Evolutionary conservation across 2,329 filamentous ascomycete species (phyloP), one percentile per base, ranked within the genome.

Genomic region (Epichloe bromicola): DNA sequence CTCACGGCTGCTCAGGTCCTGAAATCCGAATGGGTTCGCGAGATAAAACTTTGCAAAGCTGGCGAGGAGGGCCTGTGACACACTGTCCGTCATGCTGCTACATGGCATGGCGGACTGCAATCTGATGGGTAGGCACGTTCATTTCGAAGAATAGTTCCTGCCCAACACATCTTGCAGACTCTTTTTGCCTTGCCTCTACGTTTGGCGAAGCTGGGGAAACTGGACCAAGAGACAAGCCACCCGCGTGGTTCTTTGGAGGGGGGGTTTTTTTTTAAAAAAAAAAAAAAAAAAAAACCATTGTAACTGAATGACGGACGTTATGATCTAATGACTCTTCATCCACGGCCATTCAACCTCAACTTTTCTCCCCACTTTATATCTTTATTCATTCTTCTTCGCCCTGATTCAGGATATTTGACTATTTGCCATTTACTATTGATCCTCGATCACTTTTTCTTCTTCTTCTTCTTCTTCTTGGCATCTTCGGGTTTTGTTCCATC

Each of bases 11-110:
- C 90, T 40, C 93, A 98, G 71, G 88, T 97, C 52, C 81, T 98
- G 62, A 95, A 95, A 70, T 97, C 91, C 4, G 93, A 98, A 73
- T 98, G 93, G 93, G 89, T 93, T 59, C 87, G 93, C 59, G 91
- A 96, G 69, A 96, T 97, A 69, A 95, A 90, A 71, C 78, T 97
- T 52, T 98, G 93, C 74, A 93, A 90, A 70, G 91, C 93, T 54
- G 93, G 91, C 59, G 88, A 97, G 70, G 90, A 97, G 75, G 93
- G 93, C 52, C 83, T 94, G 61, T 96, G 78, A 69, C 59, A 53
- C 53, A 51, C 51, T 52, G 54, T 61, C 58, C 58, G 59, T 60
- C 58, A 59, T 61, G 56, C 57, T 58, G 46, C 8, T 30, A 47
- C n/a, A 38, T 54, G 55, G 59, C 58, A 61, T 60, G 59, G 56